Evolutionary conservation across 257 asterid genomes (phyloP).

Genomic region (Craterostigma plantagineum): DNA sequence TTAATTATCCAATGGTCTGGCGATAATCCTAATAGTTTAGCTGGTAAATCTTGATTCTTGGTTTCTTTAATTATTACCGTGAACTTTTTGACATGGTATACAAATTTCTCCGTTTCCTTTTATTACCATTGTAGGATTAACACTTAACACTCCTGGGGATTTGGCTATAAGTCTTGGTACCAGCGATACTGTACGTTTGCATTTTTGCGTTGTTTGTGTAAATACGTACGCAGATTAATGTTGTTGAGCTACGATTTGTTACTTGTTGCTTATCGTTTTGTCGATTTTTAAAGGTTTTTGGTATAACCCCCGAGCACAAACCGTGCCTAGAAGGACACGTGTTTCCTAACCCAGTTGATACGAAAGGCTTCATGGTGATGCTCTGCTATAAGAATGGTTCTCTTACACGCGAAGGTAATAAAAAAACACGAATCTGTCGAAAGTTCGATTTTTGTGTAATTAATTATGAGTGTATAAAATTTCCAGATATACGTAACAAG

Average conservation of each 20-base stretch:
- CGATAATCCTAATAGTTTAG: slow-evolving; percentile 95
- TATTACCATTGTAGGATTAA: too few relatives aligned
- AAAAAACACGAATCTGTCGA: neutral
- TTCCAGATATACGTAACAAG: slow-evolving; percentile 47
- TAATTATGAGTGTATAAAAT: neutral
- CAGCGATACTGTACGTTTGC: slow-evolving; percentile 67
- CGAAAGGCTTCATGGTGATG: slow-evolving; percentile 78
- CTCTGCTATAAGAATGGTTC: slow-evolving; percentile 84
- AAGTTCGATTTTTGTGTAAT: neutral
- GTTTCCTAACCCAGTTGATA: slow-evolving; percentile 87
- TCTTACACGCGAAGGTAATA: slow-evolving; percentile 80
- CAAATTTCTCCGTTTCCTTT: too few relatives aligned
- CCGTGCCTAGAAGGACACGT: slow-evolving; percentile 89
- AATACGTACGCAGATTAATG: too few relatives aligned
- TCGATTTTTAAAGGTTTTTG: slow-evolving; percentile 55
- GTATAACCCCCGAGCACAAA: slow-evolving; percentile 54
- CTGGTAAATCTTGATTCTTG: slow-evolving; percentile 41
- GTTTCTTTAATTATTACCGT: neutral
- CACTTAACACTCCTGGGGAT: slow-evolving; percentile 78
- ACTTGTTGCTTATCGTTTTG: too few relatives aligned
- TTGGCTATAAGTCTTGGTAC: slow-evolving; percentile 91
- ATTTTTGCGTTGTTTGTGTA: neutral
- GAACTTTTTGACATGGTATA: neutral
- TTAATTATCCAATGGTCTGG: slow-evolving; percentile 84
- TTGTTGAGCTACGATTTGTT: too few relatives aligned